Evolutionary conservation across 345 rosid genomes (phyloP), one percentile per base, ranked within the genome.

Genomic region (Stellera chamaejasme): DNA sequence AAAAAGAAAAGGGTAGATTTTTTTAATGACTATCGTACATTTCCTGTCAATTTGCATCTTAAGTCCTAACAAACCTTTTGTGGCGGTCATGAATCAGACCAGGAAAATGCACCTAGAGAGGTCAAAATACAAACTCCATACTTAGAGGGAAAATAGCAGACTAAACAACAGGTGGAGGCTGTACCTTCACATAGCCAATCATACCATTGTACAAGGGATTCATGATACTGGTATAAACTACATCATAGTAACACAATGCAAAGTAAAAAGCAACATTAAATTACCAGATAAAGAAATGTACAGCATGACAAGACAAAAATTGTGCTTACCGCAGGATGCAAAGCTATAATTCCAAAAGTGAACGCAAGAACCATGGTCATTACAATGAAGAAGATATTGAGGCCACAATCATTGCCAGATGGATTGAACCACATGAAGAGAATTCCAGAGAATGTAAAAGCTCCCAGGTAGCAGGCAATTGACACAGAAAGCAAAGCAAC

Each of bases 401-500:
- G 88, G 56, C 96, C 90, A 16, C 99, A 93, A 59, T 87, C 92
- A 36, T 89, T 68, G 48, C 99, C 92, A n/a, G 97, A 83, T 46
- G 99, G 99, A 72, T 89, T 80, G 70, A 93, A 93, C 99, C 99
- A 89, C n/a, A 89, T 80, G 76, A 93, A 89, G 69, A 93, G 43
- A 49, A 90, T 49, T 56, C 94, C 99, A 52, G 96, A 85, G 70
- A 89, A 72, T 10, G 82, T 61, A 66, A 78, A 93, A 57, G 99
- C 82, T 11, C 66, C 92, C 14, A 93, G 61, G 69, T 93, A 93
- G 82, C 99, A 93, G 56, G 47, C 90, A 42, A 83, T 10, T 53
- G 99, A 89, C 70, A 93, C 59, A 54, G 54, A 87, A 69, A 90
- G 92, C 67, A 90, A 72, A 61, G 99, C 96, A 55, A 85, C 58